These are phyloP conservation scores for Lunularia cruciata DNA, from an alignment of 225 moss, liverwort and hornwort species.

Conservation along the genomic window DNA sequence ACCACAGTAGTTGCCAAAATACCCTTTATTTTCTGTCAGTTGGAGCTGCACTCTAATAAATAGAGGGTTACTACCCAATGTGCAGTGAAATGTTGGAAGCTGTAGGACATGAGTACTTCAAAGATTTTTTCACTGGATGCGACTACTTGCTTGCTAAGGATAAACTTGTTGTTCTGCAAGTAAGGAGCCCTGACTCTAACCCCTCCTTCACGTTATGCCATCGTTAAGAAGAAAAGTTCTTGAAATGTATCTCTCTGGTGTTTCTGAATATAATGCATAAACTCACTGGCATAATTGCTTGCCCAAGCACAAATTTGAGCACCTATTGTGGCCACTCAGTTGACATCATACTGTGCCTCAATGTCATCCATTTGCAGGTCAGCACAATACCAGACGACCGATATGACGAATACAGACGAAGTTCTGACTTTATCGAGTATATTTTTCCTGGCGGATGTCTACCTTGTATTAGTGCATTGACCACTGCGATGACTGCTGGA, in stretches of 20 bases:
- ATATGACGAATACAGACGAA: constrained; percentile 60
- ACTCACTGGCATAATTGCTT: not conserved
- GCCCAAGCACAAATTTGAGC: not conserved
- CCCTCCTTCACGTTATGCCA: not conserved
- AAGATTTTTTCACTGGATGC: constrained; percentile 64
- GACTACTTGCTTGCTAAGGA: constrained; percentile 72
- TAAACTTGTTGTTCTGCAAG: constrained; percentile 76
- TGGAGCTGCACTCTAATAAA: no score
- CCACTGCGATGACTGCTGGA: constrained; percentile 60
- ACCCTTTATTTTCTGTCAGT: no score
- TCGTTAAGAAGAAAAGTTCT: not conserved
- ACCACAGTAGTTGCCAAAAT: not conserved
- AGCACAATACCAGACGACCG: constrained; percentile 76
- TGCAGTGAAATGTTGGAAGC: constrained; percentile 94
- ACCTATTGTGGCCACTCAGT: no score
- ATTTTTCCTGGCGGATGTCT: constrained; percentile 84
- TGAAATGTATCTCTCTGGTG: no score
- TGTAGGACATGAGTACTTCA: constrained; percentile 73
- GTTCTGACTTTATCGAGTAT: constrained; percentile 85
- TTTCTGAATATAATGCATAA: not conserved
- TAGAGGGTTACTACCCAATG: not conserved
- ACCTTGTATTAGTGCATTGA: constrained; percentile 63
- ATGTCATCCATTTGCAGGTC: constrained; percentile 38
- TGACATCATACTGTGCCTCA: not conserved
- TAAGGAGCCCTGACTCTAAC: constrained; percentile 11